phyloP scores from a whole-genome alignment of 352 stramenopile genomes.

The Globisporangium heterothallicum region DNA sequence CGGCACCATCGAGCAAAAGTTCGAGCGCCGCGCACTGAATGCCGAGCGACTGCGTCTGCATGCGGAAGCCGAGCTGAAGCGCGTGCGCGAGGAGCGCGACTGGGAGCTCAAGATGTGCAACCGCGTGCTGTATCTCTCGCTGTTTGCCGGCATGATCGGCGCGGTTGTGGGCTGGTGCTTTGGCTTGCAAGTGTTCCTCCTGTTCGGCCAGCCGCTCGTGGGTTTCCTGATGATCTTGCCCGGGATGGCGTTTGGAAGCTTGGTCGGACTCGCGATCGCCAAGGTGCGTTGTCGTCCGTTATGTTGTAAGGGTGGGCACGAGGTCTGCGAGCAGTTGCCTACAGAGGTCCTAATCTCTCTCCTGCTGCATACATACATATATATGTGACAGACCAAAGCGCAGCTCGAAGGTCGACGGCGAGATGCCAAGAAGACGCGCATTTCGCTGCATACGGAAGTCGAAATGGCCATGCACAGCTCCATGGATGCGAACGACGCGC shows the following conservation, averaged over 20 bases:
- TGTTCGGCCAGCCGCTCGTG: slow-evolving; percentile 43
- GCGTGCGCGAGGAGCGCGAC: slow-evolving; percentile 34
- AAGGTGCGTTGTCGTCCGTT: slow-evolving; percentile 39
- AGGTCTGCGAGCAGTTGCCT: too few relatives aligned
- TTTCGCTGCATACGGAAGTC: slow-evolving; percentile 42
- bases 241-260: slow-evolving; percentile 42
- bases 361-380: too few relatives aligned
- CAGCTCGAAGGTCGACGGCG: slow-evolving; percentile 47
- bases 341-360: too few relatives aligned
- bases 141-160: slow-evolving; percentile 46
- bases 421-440: slow-evolving; percentile 27
- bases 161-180: slow-evolving; percentile 44
- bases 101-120: slow-evolving; percentile 45
- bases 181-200: slow-evolving; percentile 46
- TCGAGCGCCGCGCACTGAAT: slow-evolving; percentile 64
- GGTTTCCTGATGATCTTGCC: slow-evolving; percentile 66
- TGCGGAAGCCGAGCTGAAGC: slow-evolving; percentile 49
- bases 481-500: slow-evolving; percentile 14
- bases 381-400: slow-evolving; percentile 31
- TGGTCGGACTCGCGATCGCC: slow-evolving; percentile 43
- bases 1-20: slow-evolving; percentile 40
- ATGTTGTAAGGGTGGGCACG: too few relatives aligned
- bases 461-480: slow-evolving; percentile 43
- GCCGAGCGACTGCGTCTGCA: slow-evolving; percentile 63
- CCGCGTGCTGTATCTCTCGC: slow-evolving; percentile 43